These are phyloP conservation scores for Porphyrellus sp. DNA, from an alignment of 1,284 basidiomycete genomes.

Conservation along the genomic window DNA sequence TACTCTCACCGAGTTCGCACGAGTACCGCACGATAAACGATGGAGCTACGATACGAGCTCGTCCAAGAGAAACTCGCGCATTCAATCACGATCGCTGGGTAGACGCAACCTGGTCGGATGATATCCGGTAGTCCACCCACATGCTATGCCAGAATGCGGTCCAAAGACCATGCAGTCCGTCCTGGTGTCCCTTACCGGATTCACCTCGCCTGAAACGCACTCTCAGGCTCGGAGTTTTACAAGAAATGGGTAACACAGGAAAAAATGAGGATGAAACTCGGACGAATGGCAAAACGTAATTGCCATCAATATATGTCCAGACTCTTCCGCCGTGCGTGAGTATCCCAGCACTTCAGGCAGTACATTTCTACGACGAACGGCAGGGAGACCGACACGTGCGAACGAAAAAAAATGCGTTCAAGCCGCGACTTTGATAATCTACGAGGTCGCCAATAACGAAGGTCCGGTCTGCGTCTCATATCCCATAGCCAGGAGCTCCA, in stretches of 20 bases:
- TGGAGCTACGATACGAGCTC: conserved; percentile 66
- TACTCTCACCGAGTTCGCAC: conserved; percentile 64
- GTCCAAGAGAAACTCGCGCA: conserved; percentile 61
- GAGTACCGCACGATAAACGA: conserved; percentile 34
- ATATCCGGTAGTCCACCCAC: conserved; percentile 4
- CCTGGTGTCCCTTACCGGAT: conserved; percentile 53
- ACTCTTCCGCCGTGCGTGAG: conserved; percentile 49
- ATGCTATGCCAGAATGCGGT: conserved; percentile 54
- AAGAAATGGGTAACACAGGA: conserved; percentile 69
- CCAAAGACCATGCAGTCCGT: conserved; percentile 61
- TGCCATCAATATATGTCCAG: conserved; percentile 53
- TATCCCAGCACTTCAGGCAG: conserved; percentile 43
- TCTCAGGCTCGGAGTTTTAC: conserved; percentile 73
- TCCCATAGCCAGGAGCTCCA: conserved; percentile 54
- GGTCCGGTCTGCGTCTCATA: conserved; percentile 26
- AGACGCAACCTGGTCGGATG: conserved; percentile 52
- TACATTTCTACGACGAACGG: conserved; percentile 8
- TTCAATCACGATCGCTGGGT: conserved; percentile 75
- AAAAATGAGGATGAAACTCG: conserved; percentile 52
- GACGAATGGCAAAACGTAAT: conserved; percentile 60
- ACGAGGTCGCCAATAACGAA: not conserved
- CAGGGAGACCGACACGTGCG: no score
- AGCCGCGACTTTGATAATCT: not conserved
- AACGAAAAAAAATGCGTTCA: no score
- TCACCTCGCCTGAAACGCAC: conserved; percentile 50